These are phyloP conservation scores for Kwoniella sp. DNA, from an alignment of 768 basidiomycete genomes.

Conservation along the genomic window DNA sequence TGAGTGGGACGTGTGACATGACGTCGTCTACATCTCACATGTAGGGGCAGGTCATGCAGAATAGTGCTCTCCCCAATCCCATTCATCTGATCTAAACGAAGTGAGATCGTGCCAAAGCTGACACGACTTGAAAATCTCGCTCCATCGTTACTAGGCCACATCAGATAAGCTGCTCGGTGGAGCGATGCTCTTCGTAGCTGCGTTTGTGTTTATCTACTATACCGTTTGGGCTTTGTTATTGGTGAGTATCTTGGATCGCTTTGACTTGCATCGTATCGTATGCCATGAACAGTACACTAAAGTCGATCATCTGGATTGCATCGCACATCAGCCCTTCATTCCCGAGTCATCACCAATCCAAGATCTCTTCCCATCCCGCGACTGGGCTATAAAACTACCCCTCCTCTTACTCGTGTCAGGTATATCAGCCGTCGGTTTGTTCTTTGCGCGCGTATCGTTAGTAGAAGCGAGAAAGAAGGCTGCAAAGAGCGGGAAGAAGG, in stretches of 20 bases:
- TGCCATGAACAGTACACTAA: too few relatives aligned
- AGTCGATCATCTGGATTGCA: too few relatives aligned
- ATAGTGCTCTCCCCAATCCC: too few relatives aligned
- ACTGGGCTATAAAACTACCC: slow-evolving; percentile 89
- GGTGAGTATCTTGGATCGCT: slow-evolving; percentile 9
- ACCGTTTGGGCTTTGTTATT: slow-evolving; percentile 87
- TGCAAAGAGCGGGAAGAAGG: slow-evolving; percentile 62
- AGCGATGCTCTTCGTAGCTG: slow-evolving; percentile 74
- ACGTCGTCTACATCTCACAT: too few relatives aligned
- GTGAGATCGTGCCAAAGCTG: too few relatives aligned
- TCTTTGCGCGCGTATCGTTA: slow-evolving; percentile 74
- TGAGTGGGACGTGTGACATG: too few relatives aligned
- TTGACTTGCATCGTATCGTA: too few relatives aligned
- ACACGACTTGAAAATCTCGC: too few relatives aligned
- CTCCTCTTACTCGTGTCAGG: slow-evolving; percentile 79
- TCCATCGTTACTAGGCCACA: slow-evolving; percentile 61
- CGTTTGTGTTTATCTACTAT: slow-evolving; percentile 81
- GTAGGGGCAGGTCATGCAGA: too few relatives aligned
- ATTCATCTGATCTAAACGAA: too few relatives aligned
- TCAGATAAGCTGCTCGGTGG: slow-evolving; percentile 82
- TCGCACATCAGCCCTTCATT: slow-evolving; percentile 83
- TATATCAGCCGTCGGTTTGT: slow-evolving; percentile 73
- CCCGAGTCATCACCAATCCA: slow-evolving; percentile 73
- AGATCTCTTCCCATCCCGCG: slow-evolving; percentile 76
- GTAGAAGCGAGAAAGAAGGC: slow-evolving; percentile 73